Percentiles rank a stretch among this genome's conserved stretches.
These are phyloP conservation scores for Naganishia liquefaciens DNA, from an alignment of 1,284 basidiomycete species.

Conservation along the genomic window DNA sequence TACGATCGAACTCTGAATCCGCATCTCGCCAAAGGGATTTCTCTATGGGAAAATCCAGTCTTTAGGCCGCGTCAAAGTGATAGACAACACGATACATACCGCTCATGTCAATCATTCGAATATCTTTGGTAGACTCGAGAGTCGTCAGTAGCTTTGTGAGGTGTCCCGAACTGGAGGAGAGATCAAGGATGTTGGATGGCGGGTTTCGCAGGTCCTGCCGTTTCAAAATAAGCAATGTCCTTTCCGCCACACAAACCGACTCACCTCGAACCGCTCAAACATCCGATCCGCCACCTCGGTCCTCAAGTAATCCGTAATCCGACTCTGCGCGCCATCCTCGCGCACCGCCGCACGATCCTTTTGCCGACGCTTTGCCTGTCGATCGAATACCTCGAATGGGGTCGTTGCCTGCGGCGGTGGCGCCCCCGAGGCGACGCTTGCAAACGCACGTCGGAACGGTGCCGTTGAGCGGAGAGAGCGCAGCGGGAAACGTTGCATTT, in stretches of 20 bases:
- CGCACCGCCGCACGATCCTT: constrained; percentile 37
- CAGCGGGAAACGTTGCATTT: neutral
- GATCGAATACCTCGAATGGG: constrained; percentile 33
- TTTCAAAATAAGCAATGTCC: neutral
- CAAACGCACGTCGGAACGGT: neutral
- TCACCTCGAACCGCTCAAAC: constrained; percentile 80
- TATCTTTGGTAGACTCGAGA: constrained; percentile 66
- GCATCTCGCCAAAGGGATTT: constrained; percentile 53
- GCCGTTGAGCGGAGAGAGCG: neutral
- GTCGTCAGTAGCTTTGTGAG: constrained; percentile 80
- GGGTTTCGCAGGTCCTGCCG: constrained; percentile 83
- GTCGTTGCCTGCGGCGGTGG: constrained; percentile 19
- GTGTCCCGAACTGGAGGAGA: constrained; percentile 93
- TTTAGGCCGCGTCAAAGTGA: neutral
- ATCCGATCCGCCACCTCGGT: constrained; percentile 87
- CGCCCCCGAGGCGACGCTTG: constrained; percentile 9
- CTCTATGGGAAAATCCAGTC: constrained; percentile 5
- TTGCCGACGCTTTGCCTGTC: constrained; percentile 30
- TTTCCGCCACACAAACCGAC: constrained; percentile 35
- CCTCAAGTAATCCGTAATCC: constrained; percentile 85
- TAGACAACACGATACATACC: constrained; percentile 57
- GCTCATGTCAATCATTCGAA: constrained; percentile 85
- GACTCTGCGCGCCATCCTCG: constrained; percentile 41
- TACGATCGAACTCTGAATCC: constrained; percentile 74
- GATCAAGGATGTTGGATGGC: constrained; percentile 78